Conservation (phyloP, 2,329 filamentous ascomycete genomes). For the Colletotrichum sp. region DNA sequence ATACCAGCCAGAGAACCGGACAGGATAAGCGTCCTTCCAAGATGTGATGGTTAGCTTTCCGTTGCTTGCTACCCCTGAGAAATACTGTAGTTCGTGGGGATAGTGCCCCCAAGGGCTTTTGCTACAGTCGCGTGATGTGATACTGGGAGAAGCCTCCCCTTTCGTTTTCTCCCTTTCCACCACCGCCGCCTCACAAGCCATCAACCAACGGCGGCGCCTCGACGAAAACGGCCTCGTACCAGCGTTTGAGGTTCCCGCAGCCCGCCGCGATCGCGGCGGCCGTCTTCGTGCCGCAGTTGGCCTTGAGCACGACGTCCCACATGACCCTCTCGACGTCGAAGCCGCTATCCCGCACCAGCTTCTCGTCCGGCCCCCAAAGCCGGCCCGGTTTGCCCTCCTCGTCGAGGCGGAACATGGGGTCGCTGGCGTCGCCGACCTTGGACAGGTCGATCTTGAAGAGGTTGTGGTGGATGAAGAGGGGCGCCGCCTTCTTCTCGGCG, state of each 20-base stretch:
- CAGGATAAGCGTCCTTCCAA: background rate
- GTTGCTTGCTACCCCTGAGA: background rate
- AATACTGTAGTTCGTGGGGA: background rate
- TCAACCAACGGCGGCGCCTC: background rate
- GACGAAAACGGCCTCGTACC: slow-evolving; percentile 9
- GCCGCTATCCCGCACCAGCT: slow-evolving; percentile 26
- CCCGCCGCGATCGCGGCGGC: slow-evolving; percentile 18
- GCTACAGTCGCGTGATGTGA: background rate
- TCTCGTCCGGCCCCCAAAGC: slow-evolving; percentile 31
- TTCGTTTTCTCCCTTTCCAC: background rate
- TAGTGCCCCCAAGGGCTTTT: background rate
- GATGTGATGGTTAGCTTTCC: background rate
- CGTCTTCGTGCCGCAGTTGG: slow-evolving; percentile 26
- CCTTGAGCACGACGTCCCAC: slow-evolving; percentile 33
- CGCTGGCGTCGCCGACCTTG: slow-evolving; percentile 23
- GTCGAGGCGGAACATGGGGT: slow-evolving; percentile 22
- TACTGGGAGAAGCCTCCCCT: background rate
- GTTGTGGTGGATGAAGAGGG: slow-evolving; percentile 40
- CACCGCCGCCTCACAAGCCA: background rate
- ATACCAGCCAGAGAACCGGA: background rate
- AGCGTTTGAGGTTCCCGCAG: slow-evolving; percentile 33
- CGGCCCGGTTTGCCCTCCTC: slow-evolving; percentile 25
- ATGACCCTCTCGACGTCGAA: slow-evolving; percentile 36
- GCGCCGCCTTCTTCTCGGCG: slow-evolving; percentile 21
- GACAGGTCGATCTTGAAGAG: slow-evolving; percentile 38